Base-by-base conservation (phyloP, 2,329 filamentous ascomycete species). In the Davidsoniella neocaledoniae region DNA sequence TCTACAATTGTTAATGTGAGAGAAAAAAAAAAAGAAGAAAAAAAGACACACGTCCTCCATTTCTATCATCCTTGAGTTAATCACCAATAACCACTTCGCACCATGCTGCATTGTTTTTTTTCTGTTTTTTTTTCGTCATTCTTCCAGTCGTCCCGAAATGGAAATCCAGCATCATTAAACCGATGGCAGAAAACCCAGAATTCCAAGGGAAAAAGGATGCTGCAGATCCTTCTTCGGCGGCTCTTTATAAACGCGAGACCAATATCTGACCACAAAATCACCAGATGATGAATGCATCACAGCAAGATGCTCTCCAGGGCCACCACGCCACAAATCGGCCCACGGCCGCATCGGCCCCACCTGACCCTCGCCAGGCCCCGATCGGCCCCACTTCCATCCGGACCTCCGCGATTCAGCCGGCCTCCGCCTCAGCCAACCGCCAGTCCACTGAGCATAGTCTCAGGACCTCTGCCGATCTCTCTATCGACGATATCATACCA, bases 261-360 rank as follows among this genome's bases (percentile, higher is more conserved):
- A 45, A 45, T 39, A 36, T 51, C 49, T 51, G 49, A 51, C 49
- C 49, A 51, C 38, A 29, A 46, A 51, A 42, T 51, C 49, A 51
- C 43, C 49, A 51, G 49, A 51, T 51, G 14, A 51, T 51, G 49
- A 23, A 46, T 43, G 23, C 49, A 33, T 46, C 49, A 19, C 49
- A 46, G 40, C 48, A 41, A 46, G 39, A 47, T 21, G 38, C 43
- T 39, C 44, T 46, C 26, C 49, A 46, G 43, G 43, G 43, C 38
- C 49, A 51, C 26, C 49, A 51, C 43, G 49, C 49, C 49, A 51
- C 46, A 51, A 51, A 51, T 51, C 49, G 49, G 23, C 36, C 49
- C 43, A 51, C 49, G 19, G 43, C 49, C 43, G 43, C 49, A 51
- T 46, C 49, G 49, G 49, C 49, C 36, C 48, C 48, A 50, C 43